These are phyloP conservation scores for Phaeodactylum tricornutum DNA, from an alignment of 108 stramenopile genomes.

Conservation along the genomic window DNA sequence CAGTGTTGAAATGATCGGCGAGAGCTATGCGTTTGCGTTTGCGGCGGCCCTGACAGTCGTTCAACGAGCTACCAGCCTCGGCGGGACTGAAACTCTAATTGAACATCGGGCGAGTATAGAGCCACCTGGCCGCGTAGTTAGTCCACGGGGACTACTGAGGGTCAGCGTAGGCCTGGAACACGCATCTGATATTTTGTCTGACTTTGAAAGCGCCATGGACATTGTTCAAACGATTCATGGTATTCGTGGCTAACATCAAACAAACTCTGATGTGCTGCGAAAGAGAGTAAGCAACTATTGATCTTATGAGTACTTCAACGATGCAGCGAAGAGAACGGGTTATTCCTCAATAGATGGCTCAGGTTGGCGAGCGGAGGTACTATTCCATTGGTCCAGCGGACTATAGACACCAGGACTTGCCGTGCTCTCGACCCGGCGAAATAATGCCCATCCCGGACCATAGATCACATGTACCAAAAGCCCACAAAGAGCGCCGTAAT, in stretches of 20 bases:
- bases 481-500: slow-evolving; percentile 58
- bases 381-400: no score
- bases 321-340: no score
- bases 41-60: slow-evolving; percentile 62
- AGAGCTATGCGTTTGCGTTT: slow-evolving; percentile 65
- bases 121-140: slow-evolving; percentile 47
- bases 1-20: slow-evolving; percentile 70
- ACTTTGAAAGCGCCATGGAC: slow-evolving; percentile 63
- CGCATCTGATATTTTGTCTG: slow-evolving; percentile 62
- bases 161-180: slow-evolving; percentile 86
- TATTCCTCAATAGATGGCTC: no score
- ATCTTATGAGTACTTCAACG: no score
- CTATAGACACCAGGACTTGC: no score
- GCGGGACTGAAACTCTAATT: slow-evolving; percentile 93
- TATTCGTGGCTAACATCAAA: no score
- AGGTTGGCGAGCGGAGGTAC: no score
- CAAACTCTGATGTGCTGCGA: no score
- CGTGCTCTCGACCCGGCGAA: no score
- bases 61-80: slow-evolving; percentile 83
- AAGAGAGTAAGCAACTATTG: no score
- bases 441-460: no score
- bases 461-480: no score
- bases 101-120: slow-evolving; percentile 91
- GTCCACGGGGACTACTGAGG: slow-evolving; percentile 81
- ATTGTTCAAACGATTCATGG: slow-evolving; percentile 26